Conservation (phyloP, 768 basidiomycete species). For the Lactarius indigo region DNA sequence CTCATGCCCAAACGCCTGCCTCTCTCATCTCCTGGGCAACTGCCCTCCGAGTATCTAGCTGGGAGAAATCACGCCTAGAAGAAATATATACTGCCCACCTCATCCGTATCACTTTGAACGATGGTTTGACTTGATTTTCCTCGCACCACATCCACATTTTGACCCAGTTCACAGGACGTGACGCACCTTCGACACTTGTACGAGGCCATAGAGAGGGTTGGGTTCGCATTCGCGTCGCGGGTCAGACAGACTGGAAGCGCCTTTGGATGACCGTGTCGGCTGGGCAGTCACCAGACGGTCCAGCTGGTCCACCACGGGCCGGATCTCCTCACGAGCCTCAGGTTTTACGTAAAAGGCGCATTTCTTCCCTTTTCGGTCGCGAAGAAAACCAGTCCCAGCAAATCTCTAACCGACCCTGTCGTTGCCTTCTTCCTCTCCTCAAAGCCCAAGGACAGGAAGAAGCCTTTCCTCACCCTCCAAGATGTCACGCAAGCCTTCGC, state of each 20-base stretch:
- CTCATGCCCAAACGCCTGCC: conserved; percentile 69
- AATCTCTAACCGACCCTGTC: conserved; percentile 32
- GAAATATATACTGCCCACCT: conserved; percentile 98
- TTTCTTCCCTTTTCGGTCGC: conserved; percentile 64
- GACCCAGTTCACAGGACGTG: conserved; percentile 35
- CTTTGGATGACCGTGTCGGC: conserved; percentile 78
- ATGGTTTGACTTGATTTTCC: conserved; percentile 34
- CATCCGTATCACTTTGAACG: conserved; percentile 68
- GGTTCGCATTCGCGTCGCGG: conserved; percentile 87
- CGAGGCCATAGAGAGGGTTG: conserved; percentile 85
- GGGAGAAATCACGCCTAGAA: conserved; percentile 93
- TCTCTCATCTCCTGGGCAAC: conserved; percentile 87
- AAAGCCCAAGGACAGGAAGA: conserved; percentile 74
- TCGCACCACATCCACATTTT: conserved; percentile 2
- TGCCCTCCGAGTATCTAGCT: conserved; percentile 82
- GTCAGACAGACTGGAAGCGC: conserved; percentile 95
- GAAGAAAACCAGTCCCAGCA: conserved; percentile 36
- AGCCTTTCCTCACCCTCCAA: conserved; percentile 62
- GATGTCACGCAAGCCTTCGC: conserved; percentile 84
- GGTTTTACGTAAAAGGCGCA: conserved; percentile 44
- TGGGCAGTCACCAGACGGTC: conserved; percentile 33
- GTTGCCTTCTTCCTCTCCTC: conserved; percentile 59
- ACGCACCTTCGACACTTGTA: conserved; percentile 58
- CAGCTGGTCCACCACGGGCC: conserved; percentile 28
- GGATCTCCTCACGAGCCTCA: conserved; percentile 27